Evolutionary conservation across 208 protist species (phyloP), one percentile per base, ranked within the genome.

Genomic region (Trypanosoma melophagium): DNA sequence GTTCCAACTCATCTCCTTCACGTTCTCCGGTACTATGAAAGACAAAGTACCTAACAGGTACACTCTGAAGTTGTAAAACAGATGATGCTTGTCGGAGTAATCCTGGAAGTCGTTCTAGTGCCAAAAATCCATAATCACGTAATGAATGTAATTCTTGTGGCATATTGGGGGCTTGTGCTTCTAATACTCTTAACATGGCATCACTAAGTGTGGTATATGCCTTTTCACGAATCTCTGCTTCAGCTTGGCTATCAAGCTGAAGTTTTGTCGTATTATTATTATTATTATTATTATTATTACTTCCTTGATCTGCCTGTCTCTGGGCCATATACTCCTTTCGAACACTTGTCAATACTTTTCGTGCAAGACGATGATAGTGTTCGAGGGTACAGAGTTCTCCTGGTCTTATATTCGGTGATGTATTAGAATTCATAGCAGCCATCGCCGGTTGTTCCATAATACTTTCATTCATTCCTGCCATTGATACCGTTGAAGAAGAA

Each of bases 41-140:
- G 8, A 94, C 86, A 72, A 94, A 94, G 62, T 86, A 81, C 3
- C 89, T 80, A 25, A 94, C 89, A 22, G 89, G 89, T 12, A 94
- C 56, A 40, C 58, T 68, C 51, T 85, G 81, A 17, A 94, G 71
- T 66, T 87, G 82, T 35, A 94, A 74, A 13, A 75, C 69, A 19
- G 80, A 78, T 42, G 77, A 71, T 5, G 86, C 83, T 14, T 79
- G 79, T 47, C 83, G 72, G 66, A 90, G 67, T 41, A 94, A 71
- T 4, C 71, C 84, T 12, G 86, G 79, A 55, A 92, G 64, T 13
- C 83, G 77, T 31, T 90, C 89, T 1, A 94, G 66, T 2, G 89
- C 89, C 45, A 94, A 68, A 61, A 92, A 92, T 28, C 89, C 86
- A 59, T 74, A 72, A 13, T 84, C 64, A 31, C 82, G 66, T 64